Evolutionary conservation across 1,139 yeast genomes (phyloP).

Genomic region (Kluyveromyces marxianus): DNA sequence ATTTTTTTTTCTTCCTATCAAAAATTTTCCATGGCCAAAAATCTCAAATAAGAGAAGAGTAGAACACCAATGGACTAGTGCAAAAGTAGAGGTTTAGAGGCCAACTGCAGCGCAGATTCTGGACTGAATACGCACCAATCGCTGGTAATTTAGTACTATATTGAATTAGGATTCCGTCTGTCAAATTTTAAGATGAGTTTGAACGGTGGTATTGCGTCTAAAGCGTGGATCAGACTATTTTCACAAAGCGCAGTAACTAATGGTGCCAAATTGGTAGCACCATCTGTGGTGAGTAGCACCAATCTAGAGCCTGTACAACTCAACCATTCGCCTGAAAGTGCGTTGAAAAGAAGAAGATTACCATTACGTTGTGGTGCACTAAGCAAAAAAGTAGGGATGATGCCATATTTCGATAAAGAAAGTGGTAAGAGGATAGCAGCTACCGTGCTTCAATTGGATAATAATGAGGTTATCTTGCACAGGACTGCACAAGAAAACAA

Average conservation of each 20-base stretch:
- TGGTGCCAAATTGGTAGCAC: conserved; percentile 16
- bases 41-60: no score
- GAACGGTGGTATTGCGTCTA: background rate
- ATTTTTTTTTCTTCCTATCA: no score
- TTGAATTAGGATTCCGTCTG: background rate
- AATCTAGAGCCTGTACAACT: conserved; percentile 33
- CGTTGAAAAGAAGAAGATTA: conserved; percentile 58
- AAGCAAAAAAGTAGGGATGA: conserved; percentile 85
- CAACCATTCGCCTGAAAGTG: conserved; percentile 49
- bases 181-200: background rate
- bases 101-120: no score
- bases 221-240: conserved; percentile 3
- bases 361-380: conserved; percentile 76
- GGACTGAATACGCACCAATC: no score
- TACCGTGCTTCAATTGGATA: conserved; percentile 80
- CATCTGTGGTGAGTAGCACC: conserved; percentile 18
- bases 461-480: conserved; percentile 75
- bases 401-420: conserved; percentile 64
- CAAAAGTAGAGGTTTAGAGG: no score
- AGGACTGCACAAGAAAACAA: conserved; percentile 68
- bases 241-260: conserved; percentile 3
- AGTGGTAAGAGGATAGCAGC: conserved; percentile 68
- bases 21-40: no score
- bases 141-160: no score
- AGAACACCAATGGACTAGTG: no score